Percentiles rank a stretch among this genome's conserved stretches.
phyloP scores from a whole-genome alignment of 257 asterid genomes.

The Cruciata laevipes region DNA sequence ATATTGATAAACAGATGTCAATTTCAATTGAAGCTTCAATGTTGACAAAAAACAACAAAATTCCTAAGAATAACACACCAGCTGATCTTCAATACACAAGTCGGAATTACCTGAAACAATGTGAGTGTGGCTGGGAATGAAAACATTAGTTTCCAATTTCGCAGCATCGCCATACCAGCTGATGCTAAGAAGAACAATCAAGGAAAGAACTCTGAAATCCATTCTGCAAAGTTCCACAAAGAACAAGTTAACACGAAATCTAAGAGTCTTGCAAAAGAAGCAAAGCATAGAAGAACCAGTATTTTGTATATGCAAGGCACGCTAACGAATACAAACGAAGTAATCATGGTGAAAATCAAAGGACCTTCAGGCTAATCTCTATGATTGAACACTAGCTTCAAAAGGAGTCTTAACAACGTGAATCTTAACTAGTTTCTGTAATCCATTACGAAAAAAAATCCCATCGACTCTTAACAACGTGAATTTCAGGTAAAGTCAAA shows the following conservation, averaged over 20 bases:
- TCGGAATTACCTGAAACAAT: conserved; percentile 31
- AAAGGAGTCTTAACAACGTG: not conserved
- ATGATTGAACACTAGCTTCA: not conserved
- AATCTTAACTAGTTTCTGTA: not conserved
- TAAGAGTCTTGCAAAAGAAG: not conserved
- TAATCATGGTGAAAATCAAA: not conserved
- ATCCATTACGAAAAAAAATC: not conserved
- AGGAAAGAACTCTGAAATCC: conserved; percentile 51
- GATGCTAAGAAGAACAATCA: conserved; percentile 38
- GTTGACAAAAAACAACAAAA: conserved; percentile 1
- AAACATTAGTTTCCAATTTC: conserved; percentile 34
- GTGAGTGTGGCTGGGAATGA: conserved; percentile 8
- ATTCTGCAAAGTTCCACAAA: conserved; percentile 42
- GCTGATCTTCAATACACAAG: not conserved
- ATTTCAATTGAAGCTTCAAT: not conserved
- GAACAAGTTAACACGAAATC: not conserved
- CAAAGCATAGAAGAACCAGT: not conserved
- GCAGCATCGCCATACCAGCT: conserved; percentile 59
- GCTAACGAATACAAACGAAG: not conserved
- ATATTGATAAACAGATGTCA: not conserved
- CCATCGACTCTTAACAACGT: not conserved
- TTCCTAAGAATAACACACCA: not conserved
- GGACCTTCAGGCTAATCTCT: not conserved
- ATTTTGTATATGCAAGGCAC: too few species aligned
- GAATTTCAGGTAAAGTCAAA: not conserved